Conservation (phyloP, 768 basidiomycete species). For the Tylopilus sp. region DNA sequence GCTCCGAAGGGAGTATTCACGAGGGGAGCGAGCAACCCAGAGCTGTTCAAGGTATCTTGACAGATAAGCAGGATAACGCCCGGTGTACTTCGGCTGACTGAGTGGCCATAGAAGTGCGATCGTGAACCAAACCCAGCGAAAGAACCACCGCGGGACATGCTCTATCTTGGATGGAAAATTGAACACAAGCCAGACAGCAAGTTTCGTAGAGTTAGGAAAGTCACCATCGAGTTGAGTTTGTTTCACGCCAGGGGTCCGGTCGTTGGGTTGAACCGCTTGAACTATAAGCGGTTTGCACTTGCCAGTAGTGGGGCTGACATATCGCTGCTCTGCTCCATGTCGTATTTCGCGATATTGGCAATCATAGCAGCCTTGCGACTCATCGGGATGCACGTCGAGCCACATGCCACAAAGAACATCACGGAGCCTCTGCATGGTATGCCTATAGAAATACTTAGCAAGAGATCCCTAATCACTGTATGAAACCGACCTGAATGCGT, state of each 20-base stretch:
- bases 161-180: background rate
- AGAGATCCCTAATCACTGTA: background rate
- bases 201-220: constrained; percentile 2
- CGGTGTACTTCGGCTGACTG: background rate
- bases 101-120: constrained; percentile 16
- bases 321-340: constrained; percentile 18
- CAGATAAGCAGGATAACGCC: constrained; percentile 15
- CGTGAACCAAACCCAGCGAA: too few relatives aligned
- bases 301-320: constrained; percentile 22
- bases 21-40: too few relatives aligned
- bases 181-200: constrained; percentile 16
- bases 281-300: constrained; percentile 23
- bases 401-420: background rate
- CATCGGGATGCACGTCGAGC: background rate
- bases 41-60: constrained; percentile 20
- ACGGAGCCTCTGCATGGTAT: background rate
- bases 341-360: constrained; percentile 14
- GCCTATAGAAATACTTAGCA: background rate
- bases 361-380: constrained; percentile 8
- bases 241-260: too few relatives aligned
- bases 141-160: constrained; percentile 7
- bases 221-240: background rate
- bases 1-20: too few relatives aligned
- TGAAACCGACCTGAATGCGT: constrained; percentile 4
- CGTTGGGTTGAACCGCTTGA: constrained; percentile 21